Evolutionary conservation across 1,284 basidiomycete genomes (phyloP).

Genomic region (Ceratobasidium sp.): DNA sequence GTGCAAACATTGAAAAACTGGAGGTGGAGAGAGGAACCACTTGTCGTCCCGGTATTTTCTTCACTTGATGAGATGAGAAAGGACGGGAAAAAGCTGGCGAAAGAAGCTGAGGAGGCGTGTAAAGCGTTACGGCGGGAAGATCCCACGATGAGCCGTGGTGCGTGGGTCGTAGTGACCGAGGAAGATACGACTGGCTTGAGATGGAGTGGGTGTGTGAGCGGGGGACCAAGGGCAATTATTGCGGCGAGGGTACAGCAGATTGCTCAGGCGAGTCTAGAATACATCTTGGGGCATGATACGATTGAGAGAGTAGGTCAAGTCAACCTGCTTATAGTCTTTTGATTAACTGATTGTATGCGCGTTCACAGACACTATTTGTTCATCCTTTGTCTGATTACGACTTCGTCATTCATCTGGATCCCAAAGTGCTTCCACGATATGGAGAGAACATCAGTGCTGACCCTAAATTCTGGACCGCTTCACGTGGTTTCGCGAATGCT

Average conservation of each 20-base stretch:
- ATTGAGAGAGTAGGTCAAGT: constrained; percentile 67
- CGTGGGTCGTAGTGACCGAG: constrained; percentile 89
- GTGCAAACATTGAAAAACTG: constrained; percentile 84
- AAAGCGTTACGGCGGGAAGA: constrained; percentile 63
- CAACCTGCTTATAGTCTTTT: neutral
- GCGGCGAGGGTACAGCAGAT: constrained; percentile 79
- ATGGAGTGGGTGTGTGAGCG: constrained; percentile 15
- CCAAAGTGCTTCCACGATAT: constrained; percentile 78
- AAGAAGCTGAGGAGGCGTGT: constrained; percentile 65
- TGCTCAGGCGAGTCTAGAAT: constrained; percentile 77
- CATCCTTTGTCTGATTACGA: constrained; percentile 91
- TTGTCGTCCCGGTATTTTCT: constrained; percentile 65
- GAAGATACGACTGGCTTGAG: constrained; percentile 74
- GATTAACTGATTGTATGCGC: neutral
- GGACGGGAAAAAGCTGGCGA: constrained; percentile 50
- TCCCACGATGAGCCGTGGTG: constrained; percentile 64
- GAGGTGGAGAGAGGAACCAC: constrained; percentile 74
- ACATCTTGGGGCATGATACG: constrained; percentile 54
- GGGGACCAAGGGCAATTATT: constrained; percentile 68
- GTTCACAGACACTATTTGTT: constrained; percentile 78
- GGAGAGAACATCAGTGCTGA: constrained; percentile 65
- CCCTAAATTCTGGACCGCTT: constrained; percentile 62
- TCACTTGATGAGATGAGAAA: constrained; percentile 56
- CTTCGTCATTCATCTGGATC: constrained; percentile 83
- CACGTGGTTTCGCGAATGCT: constrained; percentile 60